A percentile compares a stretch with the other conserved stretches of the same genome.
phyloP scores from a whole-genome alignment of 108 stramenopile species.

The Thalassiosira profunda region DNA sequence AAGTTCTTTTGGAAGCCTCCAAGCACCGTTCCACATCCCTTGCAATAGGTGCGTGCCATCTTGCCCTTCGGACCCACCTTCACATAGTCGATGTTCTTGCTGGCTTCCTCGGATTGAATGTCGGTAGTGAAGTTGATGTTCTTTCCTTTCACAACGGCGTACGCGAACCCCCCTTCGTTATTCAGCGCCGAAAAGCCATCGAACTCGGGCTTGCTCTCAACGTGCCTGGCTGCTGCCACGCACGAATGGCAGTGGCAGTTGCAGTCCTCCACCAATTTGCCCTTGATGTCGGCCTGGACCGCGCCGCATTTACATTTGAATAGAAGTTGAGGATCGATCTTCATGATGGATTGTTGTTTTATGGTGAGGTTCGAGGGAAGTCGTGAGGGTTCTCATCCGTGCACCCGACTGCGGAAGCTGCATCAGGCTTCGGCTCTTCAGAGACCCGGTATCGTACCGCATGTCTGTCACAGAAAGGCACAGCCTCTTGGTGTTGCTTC shows the following conservation, averaged over 20 bases:
- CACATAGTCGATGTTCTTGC: conserved; percentile 4
- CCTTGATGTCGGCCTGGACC: conserved; percentile 8
- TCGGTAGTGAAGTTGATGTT: conserved; percentile 2
- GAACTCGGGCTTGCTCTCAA: conserved; percentile 3
- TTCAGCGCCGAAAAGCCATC: conserved; percentile 6
- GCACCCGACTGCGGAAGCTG: too few species aligned
- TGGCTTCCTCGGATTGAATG: conserved; percentile 1
- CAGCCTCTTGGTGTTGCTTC: too few species aligned
- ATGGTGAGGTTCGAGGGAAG: too few species aligned
- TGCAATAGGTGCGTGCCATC: conserved; percentile 6
- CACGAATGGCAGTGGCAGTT: conserved; percentile 26
- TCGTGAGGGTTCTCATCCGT: too few species aligned
- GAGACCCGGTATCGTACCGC: too few species aligned
- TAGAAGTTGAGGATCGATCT: too few species aligned
- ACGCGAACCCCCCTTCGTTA: conserved; percentile 7
- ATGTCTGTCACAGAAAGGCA: too few species aligned
- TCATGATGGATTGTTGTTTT: too few species aligned
- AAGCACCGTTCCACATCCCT: neutral
- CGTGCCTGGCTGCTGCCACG: conserved; percentile 1
- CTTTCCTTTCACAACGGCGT: neutral
- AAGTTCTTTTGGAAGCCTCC: neutral
- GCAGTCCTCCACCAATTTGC: neutral
- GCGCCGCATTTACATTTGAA: conserved; percentile 26
- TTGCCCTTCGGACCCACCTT: conserved; percentile 20
- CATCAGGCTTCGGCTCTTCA: too few species aligned